phyloP scores from a whole-genome alignment of 1,284 basidiomycete genomes.

The Tylopilus sp. region DNA sequence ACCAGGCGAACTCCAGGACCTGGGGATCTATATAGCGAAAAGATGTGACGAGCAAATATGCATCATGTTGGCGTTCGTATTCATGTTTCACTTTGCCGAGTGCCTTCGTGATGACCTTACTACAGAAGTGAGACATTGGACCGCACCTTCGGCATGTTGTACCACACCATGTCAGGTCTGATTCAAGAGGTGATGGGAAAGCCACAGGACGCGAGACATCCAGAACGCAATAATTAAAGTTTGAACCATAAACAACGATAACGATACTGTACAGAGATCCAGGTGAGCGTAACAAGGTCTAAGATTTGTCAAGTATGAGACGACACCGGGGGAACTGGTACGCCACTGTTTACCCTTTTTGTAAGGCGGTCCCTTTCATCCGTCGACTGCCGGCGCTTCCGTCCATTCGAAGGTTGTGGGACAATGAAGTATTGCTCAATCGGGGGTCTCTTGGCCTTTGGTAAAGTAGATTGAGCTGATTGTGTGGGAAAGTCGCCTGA shows the following conservation, averaged over 20 bases:
- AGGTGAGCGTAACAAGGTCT: constrained; percentile 12
- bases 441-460: constrained; percentile 39
- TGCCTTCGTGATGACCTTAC: background rate
- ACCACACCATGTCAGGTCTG: background rate
- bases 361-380: constrained; percentile 39
- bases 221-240: background rate
- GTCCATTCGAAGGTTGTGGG: constrained; percentile 37
- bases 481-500: constrained; percentile 22
- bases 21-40: constrained; percentile 6
- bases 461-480: constrained; percentile 17
- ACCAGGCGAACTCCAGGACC: background rate
- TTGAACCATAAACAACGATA: constrained; percentile 33
- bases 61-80: background rate
- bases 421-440: constrained; percentile 57
- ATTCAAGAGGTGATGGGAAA: background rate
- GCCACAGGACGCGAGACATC: constrained; percentile 9
- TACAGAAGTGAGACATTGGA: constrained; percentile 22
- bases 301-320: constrained; percentile 20
- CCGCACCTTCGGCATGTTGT: background rate
- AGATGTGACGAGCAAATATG: background rate
- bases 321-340: constrained; percentile 18
- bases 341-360: constrained; percentile 35
- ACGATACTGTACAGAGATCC: constrained; percentile 42
- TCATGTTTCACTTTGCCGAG: constrained; percentile 27
- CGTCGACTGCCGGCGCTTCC: constrained; percentile 44